Conservation (phyloP, 192 early-diverging fungal genomes). For the Glomus cerebriforme region DNA sequence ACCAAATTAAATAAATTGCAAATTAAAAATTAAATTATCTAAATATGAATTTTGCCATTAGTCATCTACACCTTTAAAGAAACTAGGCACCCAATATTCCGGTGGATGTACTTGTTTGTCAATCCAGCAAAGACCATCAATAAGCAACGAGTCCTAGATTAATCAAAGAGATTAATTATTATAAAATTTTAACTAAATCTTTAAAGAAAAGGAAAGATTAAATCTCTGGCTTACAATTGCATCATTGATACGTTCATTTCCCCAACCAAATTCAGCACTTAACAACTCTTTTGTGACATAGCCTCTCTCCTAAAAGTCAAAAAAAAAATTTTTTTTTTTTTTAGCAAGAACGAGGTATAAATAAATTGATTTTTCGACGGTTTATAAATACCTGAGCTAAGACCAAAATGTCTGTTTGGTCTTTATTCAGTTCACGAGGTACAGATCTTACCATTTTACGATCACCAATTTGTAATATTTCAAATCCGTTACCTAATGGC, state of each 20-base stretch:
- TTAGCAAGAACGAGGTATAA: not conserved
- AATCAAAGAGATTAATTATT: not conserved
- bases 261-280: slow-evolving; percentile 55
- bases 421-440: slow-evolving; percentile 84
- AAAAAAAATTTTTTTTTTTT: not conserved
- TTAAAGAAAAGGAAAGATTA: not conserved
- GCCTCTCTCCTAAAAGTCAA: slow-evolving; percentile 33
- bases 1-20: not conserved
- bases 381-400: slow-evolving; percentile 65
- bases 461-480: slow-evolving; percentile 76
- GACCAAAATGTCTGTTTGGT: slow-evolving; percentile 69
- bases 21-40: not conserved
- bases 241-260: slow-evolving; percentile 49
- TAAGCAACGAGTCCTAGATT: slow-evolving; percentile 63
- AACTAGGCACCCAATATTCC: slow-evolving; percentile 62
- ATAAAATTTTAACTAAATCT: not conserved
- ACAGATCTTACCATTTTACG: slow-evolving; percentile 86
- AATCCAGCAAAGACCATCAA: slow-evolving; percentile 78
- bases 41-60: not conserved
- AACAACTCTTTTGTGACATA: slow-evolving; percentile 49
- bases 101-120: slow-evolving; percentile 58
- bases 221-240: slow-evolving; percentile 52
- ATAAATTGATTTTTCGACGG: not conserved
- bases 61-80: slow-evolving; percentile 47
- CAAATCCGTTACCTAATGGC: slow-evolving; percentile 90